These are phyloP conservation scores for Scutellaria barbata DNA, from an alignment of 257 asterid species.

Conservation along the genomic window DNA sequence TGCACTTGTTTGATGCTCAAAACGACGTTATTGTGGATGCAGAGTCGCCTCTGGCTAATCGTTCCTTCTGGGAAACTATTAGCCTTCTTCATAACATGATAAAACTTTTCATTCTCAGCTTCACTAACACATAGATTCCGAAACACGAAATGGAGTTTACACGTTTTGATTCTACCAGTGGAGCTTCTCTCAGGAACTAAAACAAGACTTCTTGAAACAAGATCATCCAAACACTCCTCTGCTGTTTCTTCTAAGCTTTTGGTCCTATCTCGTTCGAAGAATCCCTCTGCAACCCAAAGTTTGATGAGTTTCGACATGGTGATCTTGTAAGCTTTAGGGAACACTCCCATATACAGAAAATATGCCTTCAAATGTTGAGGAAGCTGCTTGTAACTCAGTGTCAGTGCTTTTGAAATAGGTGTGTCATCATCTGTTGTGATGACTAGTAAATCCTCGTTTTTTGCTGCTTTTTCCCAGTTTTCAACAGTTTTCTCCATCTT, in stretches of 20 bases:
- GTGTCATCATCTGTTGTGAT: neutral
- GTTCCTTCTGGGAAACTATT: neutral
- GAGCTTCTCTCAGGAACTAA: neutral
- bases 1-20: neutral
- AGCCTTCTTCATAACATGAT: neutral
- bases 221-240: conserved; percentile 6
- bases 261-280: neutral
- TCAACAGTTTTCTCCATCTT: neutral
- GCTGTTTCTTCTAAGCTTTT: conserved; percentile 24
- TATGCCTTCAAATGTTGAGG: conserved; percentile 32
- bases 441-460: neutral
- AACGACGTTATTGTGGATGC: neutral
- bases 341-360: conserved; percentile 24
- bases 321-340: conserved; percentile 13
- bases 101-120: conserved; percentile 13
- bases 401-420: neutral
- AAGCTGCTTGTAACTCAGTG: conserved; percentile 29
- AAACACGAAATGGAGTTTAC: conserved; percentile 9
- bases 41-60: conserved; percentile 3
- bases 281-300: conserved; percentile 26
- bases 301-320: neutral
- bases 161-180: conserved; percentile 6
- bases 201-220: conserved; percentile 16
- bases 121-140: neutral
- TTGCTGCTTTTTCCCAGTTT: conserved; percentile 21